These are phyloP conservation scores for Eimeria praecox DNA, from an alignment of 169 alveolate species.

Conservation along the genomic window DNA sequence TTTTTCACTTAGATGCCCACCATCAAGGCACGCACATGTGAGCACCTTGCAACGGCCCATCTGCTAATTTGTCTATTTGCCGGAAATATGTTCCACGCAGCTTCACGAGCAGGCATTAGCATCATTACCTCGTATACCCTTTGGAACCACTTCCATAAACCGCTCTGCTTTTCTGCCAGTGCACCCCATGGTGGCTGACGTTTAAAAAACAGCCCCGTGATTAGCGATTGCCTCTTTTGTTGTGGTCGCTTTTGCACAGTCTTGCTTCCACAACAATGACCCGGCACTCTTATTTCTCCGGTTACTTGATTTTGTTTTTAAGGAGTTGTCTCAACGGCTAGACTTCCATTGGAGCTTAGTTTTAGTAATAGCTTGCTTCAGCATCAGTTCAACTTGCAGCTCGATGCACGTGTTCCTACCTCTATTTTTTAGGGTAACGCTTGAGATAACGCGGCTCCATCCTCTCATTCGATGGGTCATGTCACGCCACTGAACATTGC, in stretches of 20 bases:
- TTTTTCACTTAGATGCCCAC: not conserved
- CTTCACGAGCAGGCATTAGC: not conserved
- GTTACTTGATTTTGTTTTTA: not conserved
- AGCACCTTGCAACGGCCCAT: not conserved
- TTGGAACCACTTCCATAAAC: not conserved
- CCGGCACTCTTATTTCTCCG: not conserved
- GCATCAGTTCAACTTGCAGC: not conserved
- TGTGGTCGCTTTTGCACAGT: not conserved
- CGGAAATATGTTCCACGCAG: not conserved
- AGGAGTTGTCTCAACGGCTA: not conserved
- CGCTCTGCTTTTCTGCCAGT: not conserved
- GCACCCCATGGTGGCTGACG: not conserved
- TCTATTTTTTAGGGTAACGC: not conserved
- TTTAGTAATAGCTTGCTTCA: not conserved
- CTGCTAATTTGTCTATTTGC: not conserved
- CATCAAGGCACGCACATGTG: not conserved
- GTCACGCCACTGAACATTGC: no score
- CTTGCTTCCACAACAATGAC: not conserved
- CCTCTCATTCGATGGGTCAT: not conserved
- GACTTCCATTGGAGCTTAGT: not conserved
- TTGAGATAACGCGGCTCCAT: not conserved
- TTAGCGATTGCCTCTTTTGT: not conserved
- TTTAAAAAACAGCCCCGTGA: not conserved
- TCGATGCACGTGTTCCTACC: not conserved
- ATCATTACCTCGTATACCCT: not conserved